These are phyloP conservation scores for Colletotrichum cuscutae DNA, from an alignment of 2,329 filamentous ascomycete species.

Conservation along the genomic window DNA sequence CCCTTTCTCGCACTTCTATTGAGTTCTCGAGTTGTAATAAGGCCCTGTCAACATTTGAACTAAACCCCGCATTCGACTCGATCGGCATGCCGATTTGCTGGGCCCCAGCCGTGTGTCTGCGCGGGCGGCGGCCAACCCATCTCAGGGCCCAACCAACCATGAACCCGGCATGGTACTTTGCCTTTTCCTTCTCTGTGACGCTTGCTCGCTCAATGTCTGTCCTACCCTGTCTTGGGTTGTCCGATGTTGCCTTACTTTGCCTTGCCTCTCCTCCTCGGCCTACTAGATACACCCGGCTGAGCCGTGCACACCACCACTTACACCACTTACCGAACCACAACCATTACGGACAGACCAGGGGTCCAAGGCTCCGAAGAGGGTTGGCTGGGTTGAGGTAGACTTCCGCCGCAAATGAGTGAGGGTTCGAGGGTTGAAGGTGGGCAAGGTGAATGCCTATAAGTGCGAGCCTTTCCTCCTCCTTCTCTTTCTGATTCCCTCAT, in stretches of 20 bases:
- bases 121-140: constrained; percentile 16
- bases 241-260: background rate
- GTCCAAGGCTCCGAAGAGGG: constrained; percentile 27
- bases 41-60: constrained; percentile 29
- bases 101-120: background rate
- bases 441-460: constrained; percentile 29
- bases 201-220: background rate
- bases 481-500: rapidly evolving
- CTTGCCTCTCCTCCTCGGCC: background rate
- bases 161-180: constrained; percentile 7
- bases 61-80: constrained; percentile 30
- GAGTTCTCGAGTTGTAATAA: constrained; percentile 29
- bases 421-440: constrained; percentile 9
- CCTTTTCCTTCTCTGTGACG: background rate
- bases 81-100: constrained; percentile 26
- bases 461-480: constrained; percentile 9
- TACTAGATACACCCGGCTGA: constrained; percentile 17
- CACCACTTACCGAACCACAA: constrained; percentile 3
- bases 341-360: constrained; percentile 26
- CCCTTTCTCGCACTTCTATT: background rate
- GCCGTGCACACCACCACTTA: constrained; percentile 23
- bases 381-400: background rate
- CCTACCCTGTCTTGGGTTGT: background rate
- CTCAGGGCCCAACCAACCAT: constrained; percentile 34
- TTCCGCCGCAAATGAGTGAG: background rate